Conservation (phyloP, 2,329 filamentous ascomycete genomes). For the Xylariales sp. region DNA sequence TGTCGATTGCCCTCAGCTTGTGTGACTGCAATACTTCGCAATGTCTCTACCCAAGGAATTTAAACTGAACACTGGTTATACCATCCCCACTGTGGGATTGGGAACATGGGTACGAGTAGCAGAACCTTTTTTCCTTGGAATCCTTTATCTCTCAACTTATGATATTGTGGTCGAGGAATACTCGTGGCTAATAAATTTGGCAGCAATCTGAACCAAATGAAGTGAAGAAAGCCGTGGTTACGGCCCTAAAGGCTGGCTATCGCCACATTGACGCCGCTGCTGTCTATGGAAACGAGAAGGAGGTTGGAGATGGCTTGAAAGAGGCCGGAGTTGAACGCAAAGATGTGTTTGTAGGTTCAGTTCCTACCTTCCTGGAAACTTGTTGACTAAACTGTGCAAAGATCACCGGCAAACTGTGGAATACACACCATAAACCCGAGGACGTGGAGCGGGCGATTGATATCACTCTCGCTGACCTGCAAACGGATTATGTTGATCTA, state of each 20-base stretch:
- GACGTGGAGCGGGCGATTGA: constrained; percentile 27
- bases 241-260: constrained; percentile 44
- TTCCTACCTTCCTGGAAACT: neutral
- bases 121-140: too few species aligned
- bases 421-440: constrained; percentile 24
- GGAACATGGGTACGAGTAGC: constrained; percentile 29
- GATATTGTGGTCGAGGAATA: too few species aligned
- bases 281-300: constrained; percentile 49
- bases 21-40: neutral
- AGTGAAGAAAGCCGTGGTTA: constrained; percentile 7
- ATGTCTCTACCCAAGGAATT: constrained; percentile 7
- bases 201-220: constrained; percentile 12
- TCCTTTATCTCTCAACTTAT: too few species aligned
- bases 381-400: neutral
- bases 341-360: constrained; percentile 6
- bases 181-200: too few species aligned
- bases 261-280: constrained; percentile 52
- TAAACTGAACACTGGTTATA: constrained; percentile 26
- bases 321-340: constrained; percentile 6
- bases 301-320: constrained; percentile 32
- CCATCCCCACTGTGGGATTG: constrained; percentile 26
- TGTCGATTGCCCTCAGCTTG: neutral
- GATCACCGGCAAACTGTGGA: constrained; percentile 17
- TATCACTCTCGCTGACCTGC: constrained; percentile 27
- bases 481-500: constrained; percentile 33